Base-by-base conservation (phyloP, 768 basidiomycete species). In the Boletus pseudo-olivaceus region DNA sequence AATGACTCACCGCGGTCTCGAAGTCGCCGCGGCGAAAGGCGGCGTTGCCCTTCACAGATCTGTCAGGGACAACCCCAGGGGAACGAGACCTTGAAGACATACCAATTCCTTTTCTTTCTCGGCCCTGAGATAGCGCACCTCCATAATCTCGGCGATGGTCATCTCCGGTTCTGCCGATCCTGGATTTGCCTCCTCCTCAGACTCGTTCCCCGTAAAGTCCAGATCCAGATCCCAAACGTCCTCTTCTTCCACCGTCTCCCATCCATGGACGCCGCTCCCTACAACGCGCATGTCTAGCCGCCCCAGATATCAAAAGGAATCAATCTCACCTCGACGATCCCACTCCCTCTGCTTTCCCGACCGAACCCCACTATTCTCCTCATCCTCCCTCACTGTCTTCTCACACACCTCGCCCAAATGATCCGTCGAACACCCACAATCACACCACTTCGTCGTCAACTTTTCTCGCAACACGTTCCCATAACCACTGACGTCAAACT, bases 341-440 rank as follows among this genome's bases (percentile, higher is more conserved):
- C 88, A 89, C 62, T 88, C 87, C 44, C 83, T 72, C 62, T 84
- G 82, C 63, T 89, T 89, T 7, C 87, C 87, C 0, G 78, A 69
- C 35, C 84, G 65, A 0, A 80, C 76, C 1, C 82, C 76, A 38
- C 74, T 79, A 53, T 82, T 83, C 59, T 82, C 81, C 61, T 87
- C 87, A 29, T 86, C 86, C 64, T 85, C 82, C 45, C 85, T 67
- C 32, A 88, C 87, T 8, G 85, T 85, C 53, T 77, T 76, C 72
- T 88, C 87, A 57, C 88, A 88, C 15, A 89, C 87, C 65, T 88
- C 87, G 1, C 85, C 83, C 12, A 89, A 72, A 62, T 88, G 86
- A 65, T 88, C 87, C 27, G 87, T 88, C 45, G 86, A 88, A 64
- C 87, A 89, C 1, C 87, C 87, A 69, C 87, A 89, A 54, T 88